These are phyloP conservation scores for Aspergillus felis DNA, from an alignment of 2,329 filamentous ascomycete species.

Conservation along the genomic window DNA sequence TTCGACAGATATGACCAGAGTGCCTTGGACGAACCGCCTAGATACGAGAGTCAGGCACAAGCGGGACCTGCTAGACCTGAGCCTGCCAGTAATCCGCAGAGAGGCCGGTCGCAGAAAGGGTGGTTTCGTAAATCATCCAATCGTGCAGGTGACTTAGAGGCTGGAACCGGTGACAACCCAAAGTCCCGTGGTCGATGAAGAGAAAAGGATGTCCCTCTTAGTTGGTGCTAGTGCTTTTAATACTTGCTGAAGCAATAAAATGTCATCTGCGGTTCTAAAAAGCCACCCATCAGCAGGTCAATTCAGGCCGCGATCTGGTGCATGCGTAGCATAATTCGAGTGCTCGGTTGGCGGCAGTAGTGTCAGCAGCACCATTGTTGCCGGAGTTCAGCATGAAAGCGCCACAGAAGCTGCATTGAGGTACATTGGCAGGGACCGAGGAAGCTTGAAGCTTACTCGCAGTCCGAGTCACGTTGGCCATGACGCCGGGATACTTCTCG, in stretches of 20 bases:
- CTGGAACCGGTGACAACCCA: slow-evolving; percentile 23
- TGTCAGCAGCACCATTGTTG: slow-evolving; percentile 39
- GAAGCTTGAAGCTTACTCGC: slow-evolving; percentile 68
- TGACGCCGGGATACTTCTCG: slow-evolving; percentile 80
- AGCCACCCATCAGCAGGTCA: slow-evolving; percentile 15
- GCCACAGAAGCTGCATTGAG: slow-evolving; percentile 63
- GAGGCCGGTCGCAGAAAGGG: slow-evolving; percentile 20
- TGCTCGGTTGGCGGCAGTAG: slow-evolving; percentile 53
- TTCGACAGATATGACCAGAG: slow-evolving; percentile 34
- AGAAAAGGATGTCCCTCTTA: neutral
- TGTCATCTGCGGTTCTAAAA: neutral
- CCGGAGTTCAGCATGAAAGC: slow-evolving; percentile 62
- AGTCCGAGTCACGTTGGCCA: slow-evolving; percentile 92
- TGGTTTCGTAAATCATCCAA: slow-evolving; percentile 29
- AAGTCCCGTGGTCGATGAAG: slow-evolving; percentile 9
- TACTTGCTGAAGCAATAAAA: neutral
- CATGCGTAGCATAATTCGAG: slow-evolving; percentile 43
- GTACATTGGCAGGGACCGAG: slow-evolving; percentile 26
- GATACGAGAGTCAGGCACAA: slow-evolving; percentile 14
- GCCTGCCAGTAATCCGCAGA: slow-evolving; percentile 20
- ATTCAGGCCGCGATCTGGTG: slow-evolving; percentile 35
- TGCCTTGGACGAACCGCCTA: slow-evolving; percentile 18
- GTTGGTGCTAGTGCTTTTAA: neutral
- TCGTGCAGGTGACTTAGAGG: slow-evolving; percentile 27
- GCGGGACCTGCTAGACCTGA: slow-evolving; percentile 19